Evolutionary conservation across 345 rosid species (phyloP), one percentile per base, ranked within the genome.

Genomic region (Trapa bicornis): DNA sequence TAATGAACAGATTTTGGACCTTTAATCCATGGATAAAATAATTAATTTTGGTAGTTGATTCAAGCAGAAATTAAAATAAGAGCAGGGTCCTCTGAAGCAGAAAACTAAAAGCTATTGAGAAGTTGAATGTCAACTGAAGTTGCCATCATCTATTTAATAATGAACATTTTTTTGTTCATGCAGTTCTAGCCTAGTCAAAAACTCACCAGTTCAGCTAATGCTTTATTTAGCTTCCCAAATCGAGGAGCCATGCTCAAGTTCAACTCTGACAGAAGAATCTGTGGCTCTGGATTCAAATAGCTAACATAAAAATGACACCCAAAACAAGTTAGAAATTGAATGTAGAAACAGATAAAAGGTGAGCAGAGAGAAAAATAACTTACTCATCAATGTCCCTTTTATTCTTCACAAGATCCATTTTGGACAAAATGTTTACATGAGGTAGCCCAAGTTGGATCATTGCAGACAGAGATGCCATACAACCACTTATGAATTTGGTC

Each of bases 381-480:
- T 69, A 93, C 98, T 88, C 76, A 65, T 86, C 86, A 17, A 88
- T 71, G 72, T 86, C 87, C 72, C 78, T 83, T 79, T 83, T 90
- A 70, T 83, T 86, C 56, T 79, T 83, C 73, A 93, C 85, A 17
- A 87, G 96, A 72, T 93, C 97, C 95, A 93, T 93, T 79, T 93
- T 93, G 32, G 97, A 83, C 78, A 88, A 89, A 68, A 90, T 81
- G 75, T 93, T 93, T 68, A 93, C 78, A 75, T 87, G 98, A 6
- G 97, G 98, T 74, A 90, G 68, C 71, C 90, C 97, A 70, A 93
- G 96, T 75, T 93, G 96, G 70, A 93, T 64, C 96, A 93, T 93
- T 56, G 97, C 97, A 67, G 97, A 86, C 65, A 90, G 96, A 68
- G 98, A 93, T 42, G 94, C 89, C 97, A 88, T 87, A 74, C 98